Percentiles rank a stretch among this genome's conserved stretches.
phyloP scores from a whole-genome alignment of 2,329 filamentous ascomycete genomes.

The Neoarthrinium moseri region DNA sequence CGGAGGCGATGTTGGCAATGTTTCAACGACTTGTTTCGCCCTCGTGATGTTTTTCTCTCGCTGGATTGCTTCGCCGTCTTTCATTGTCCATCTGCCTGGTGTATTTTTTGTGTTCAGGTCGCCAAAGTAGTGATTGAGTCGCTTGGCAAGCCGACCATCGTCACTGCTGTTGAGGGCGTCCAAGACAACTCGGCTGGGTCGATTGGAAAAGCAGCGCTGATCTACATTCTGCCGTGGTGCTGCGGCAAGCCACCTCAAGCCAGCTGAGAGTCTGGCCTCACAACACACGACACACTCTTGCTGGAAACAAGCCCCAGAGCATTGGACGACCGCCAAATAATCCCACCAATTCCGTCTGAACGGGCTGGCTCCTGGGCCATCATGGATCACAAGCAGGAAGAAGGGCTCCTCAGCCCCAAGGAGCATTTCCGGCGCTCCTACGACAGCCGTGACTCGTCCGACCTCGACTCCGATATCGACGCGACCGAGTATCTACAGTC shows the following conservation, averaged over 20 bases:
- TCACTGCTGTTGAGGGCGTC: no score
- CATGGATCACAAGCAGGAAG: constrained; percentile 10
- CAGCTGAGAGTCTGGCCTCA: not conserved
- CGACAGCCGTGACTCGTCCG: constrained; percentile 24
- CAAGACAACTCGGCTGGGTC: constrained; percentile 1
- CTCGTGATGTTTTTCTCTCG: not conserved
- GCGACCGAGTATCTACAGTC: constrained; percentile 36
- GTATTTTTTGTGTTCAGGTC: no score
- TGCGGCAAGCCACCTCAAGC: not conserved
- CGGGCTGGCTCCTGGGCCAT: constrained; percentile 21
- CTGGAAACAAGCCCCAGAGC: no score
- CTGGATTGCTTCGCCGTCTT: not conserved
- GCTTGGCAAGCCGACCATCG: no score
- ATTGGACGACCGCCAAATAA: not conserved
- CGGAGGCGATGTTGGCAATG: constrained; percentile 12
- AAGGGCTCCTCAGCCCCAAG: constrained; percentile 27
- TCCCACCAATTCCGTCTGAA: not conserved
- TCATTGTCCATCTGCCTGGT: not conserved
- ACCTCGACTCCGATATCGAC: constrained; percentile 33
- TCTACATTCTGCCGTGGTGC: not conserved
- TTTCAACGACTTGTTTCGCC: not conserved
- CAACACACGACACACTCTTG: not conserved
- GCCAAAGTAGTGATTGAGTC: no score
- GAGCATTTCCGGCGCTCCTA: constrained; percentile 30
- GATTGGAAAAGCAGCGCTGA: not conserved